Base-by-base conservation (phyloP, 2,329 filamentous ascomycete genomes). In the Microsporum ferrugineum region DNA sequence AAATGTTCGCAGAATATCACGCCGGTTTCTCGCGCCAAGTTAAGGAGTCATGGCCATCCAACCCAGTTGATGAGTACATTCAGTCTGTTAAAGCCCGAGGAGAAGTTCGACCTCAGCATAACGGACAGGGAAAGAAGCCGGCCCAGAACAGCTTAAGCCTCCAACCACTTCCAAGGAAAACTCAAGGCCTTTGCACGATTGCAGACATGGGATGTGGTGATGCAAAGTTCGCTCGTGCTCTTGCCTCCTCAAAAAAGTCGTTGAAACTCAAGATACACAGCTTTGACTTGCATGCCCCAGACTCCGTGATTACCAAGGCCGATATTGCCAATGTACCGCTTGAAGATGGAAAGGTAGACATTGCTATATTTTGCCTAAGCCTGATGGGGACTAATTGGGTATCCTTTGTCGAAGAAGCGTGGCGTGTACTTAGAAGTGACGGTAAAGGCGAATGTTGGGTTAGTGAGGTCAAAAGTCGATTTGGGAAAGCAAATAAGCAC, bases 351-450 rank as follows among this genome's bases (percentile, higher is more conserved):
- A 85, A 82, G 64, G 85, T 91, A 63, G 91, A 99, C 73, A 81
- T 99, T 3, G 89, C 89, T 57, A 86, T 99, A 67, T 97, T 97
- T 79, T 99, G 94, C 74, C 82, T 99, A 36, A 94, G 92, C 57
- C 83, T 99, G 62, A 99, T 99, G 94, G 94, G 94, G 70, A 99
- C 94, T 60, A 99, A 99, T 77, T 99, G 94, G 92, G 83, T 95
- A 59, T 86, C 90, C 68, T 97, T 99, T 72, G 83, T 99, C 69
- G 94, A 97, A 76, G 94, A 99, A 77, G 92, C 92, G 12, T 95
- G 90, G 78, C 86, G 94, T 60, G 81, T 97, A 58, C 82, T 99
- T 64, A 87, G 90, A 70, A 91, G 91, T 83, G 92, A 94, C 71
- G 94, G 76, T 36, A 78, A 77, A 64, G 76, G 94, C 66, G 94